Evolutionary conservation across 208 protist species (phyloP).

Genomic region (Acanthamoeba castellanii): DNA sequence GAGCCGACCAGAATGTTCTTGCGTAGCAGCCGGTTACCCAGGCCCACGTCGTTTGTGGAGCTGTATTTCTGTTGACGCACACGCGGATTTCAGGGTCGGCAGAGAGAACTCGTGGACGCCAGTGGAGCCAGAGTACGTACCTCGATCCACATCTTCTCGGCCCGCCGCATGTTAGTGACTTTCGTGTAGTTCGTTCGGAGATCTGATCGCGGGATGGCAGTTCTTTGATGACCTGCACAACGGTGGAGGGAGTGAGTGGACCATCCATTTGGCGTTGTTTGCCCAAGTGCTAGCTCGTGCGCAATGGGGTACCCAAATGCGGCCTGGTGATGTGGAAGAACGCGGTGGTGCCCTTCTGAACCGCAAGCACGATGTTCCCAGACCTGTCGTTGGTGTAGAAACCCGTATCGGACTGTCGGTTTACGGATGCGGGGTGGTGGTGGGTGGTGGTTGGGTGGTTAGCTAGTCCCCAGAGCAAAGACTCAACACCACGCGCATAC

Average conservation of each 20-base stretch:
- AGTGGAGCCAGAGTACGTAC: not conserved
- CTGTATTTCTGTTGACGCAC: not conserved
- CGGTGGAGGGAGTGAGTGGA: not conserved
- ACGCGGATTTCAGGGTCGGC: not conserved
- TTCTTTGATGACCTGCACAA: not conserved
- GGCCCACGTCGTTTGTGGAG: not conserved
- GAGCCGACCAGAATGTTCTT: conserved; percentile 4
- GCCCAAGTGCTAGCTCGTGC: not conserved
- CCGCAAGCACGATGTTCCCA: not conserved
- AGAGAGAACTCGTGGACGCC: not conserved
- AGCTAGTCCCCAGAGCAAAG: too few species aligned
- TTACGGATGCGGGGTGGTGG: too few species aligned
- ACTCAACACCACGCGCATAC: not conserved
- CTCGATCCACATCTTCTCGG: not conserved
- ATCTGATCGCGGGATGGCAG: not conserved
- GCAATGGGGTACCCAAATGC: not conserved
- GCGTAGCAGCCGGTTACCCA: conserved; percentile 13
- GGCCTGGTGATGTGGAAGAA: conserved; percentile 1
- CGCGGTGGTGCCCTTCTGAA: not conserved
- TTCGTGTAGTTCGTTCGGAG: not conserved
- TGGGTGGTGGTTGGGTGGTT: too few species aligned
- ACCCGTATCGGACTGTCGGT: not conserved
- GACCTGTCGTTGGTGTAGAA: conserved; percentile 48
- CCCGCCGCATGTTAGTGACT: not conserved
- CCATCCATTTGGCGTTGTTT: not conserved